These are phyloP conservation scores for Ceratocystiopsis brevicomis DNA, from an alignment of 2,329 filamentous ascomycete genomes.

Conservation along the genomic window DNA sequence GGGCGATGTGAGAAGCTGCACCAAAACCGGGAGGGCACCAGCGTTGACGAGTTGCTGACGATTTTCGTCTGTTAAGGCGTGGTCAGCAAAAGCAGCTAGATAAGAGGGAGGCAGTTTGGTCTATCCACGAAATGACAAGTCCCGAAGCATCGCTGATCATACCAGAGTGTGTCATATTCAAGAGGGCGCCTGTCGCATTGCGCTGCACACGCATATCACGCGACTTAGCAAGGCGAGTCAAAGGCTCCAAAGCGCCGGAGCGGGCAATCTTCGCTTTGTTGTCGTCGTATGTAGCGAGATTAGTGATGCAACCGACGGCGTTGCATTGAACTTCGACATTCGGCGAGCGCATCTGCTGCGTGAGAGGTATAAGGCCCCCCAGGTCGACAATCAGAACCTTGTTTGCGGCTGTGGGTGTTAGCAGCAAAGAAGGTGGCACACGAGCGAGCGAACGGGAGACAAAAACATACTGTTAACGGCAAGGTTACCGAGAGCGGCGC, in stretches of 20 bases:
- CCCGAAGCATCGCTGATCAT: constrained; percentile 14
- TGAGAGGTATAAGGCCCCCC: constrained; percentile 75
- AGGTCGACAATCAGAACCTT: constrained; percentile 92
- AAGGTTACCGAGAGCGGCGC: constrained; percentile 84
- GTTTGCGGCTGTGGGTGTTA: constrained; percentile 55
- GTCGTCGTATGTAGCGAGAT: constrained; percentile 92
- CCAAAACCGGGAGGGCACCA: constrained; percentile 91
- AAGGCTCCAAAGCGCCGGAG: constrained; percentile 75
- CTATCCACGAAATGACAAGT: background rate
- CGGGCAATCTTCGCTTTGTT: constrained; percentile 98
- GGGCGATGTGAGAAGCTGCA: constrained; percentile 77
- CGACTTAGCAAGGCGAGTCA: constrained; percentile 86
- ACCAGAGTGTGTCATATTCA: constrained; percentile 99
- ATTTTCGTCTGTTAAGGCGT: constrained; percentile 53
- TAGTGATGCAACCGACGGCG: constrained; percentile 95
- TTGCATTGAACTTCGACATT: constrained; percentile 99
- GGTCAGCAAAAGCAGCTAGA: background rate
- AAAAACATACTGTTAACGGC: constrained; percentile 73
- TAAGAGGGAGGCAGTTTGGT: background rate
- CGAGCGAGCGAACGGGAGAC: background rate
- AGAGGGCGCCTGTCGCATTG: constrained; percentile 84
- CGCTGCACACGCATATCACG: constrained; percentile 97
- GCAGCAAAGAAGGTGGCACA: background rate
- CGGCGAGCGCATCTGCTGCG: constrained; percentile 92
- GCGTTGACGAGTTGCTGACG: constrained; percentile 93